phyloP scores from a whole-genome alignment of 2,329 filamentous ascomycete genomes.

The Penicillium italicum region DNA sequence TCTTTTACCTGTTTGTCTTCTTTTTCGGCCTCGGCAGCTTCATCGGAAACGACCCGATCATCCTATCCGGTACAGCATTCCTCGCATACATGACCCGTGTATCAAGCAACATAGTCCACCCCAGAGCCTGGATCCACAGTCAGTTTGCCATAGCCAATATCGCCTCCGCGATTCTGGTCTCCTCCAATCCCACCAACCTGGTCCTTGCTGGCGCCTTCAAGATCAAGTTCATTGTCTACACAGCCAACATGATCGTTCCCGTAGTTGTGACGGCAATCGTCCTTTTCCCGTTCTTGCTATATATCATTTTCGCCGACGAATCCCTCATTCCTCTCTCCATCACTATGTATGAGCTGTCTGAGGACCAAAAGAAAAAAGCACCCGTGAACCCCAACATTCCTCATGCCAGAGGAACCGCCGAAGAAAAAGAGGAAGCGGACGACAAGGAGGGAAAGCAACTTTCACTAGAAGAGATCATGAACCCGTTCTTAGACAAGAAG shows the following conservation, averaged over 20 bases:
- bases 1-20: constrained; percentile 70
- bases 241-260: constrained; percentile 73
- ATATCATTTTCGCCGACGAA: constrained; percentile 64
- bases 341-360: constrained; percentile 63
- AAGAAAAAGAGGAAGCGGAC: constrained; percentile 50
- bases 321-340: constrained; percentile 63
- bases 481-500: constrained; percentile 66
- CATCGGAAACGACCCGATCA: constrained; percentile 73
- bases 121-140: constrained; percentile 68
- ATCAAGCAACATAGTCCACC: constrained; percentile 67
- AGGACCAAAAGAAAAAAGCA: constrained; percentile 53
- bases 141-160: constrained; percentile 73
- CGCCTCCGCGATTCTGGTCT: constrained; percentile 70
- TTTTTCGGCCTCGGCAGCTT: constrained; percentile 66
- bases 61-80: constrained; percentile 70
- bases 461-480: constrained; percentile 69
- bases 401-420: constrained; percentile 54
- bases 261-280: constrained; percentile 65
- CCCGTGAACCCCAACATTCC: constrained; percentile 73
- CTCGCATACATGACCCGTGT: constrained; percentile 74
- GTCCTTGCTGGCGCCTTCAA: constrained; percentile 69
- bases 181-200: constrained; percentile 73
- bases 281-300: constrained; percentile 66
- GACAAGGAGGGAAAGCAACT: constrained; percentile 54
- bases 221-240: constrained; percentile 70